Base-by-base conservation (phyloP, 345 rosid genomes). In the Populus euphratica region DNA sequence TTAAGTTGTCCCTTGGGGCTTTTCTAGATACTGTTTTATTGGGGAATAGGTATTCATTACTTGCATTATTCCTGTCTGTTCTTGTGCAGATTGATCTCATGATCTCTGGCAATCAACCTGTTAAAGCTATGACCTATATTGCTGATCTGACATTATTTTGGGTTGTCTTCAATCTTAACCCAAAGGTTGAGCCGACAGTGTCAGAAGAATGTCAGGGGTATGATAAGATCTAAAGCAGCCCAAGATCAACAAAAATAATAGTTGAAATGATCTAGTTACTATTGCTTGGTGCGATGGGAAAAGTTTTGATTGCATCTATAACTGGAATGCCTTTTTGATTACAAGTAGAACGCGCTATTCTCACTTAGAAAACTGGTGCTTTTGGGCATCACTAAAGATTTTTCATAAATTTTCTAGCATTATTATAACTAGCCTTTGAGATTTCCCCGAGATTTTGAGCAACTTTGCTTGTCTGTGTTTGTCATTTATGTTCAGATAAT, bases 91-190 rank as follows among this genome's bases (percentile, higher is more conserved):
- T 92, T 79, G 96, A 94, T 85, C 91, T 91, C 78, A 93, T 95
- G 97, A 85, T 93, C 63, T 83, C 91, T 41, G 92, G 99, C 41
- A 91, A 88, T 78, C 91, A 89, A 47, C 99, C 98, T 41, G 92
- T 89, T 79, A 85, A 90, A 82, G 96, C 98, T 74, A 81, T 87
- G 76, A 76, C 89, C 4, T 70, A 85, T 68, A 81, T 95, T 77
- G 79, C 82, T 63, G 89, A 89, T 73, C 80, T 93, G 87, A 84
- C 87, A 21, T 81, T 95, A 56, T 91, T 93, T 85, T 86, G 87
- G 85, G 82, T 86, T 77, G 96, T 92, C 59, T 95, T 93, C 83
- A 73, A 85, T 76, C 70, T 90, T 70, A 98, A 92, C 74, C 81
- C 86, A 6, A 78, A 89, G 50, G 59, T 75, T 73, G 96, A 93